These are phyloP conservation scores for Solanum bukasovii DNA, from an alignment of 257 asterid genomes.

Conservation along the genomic window DNA sequence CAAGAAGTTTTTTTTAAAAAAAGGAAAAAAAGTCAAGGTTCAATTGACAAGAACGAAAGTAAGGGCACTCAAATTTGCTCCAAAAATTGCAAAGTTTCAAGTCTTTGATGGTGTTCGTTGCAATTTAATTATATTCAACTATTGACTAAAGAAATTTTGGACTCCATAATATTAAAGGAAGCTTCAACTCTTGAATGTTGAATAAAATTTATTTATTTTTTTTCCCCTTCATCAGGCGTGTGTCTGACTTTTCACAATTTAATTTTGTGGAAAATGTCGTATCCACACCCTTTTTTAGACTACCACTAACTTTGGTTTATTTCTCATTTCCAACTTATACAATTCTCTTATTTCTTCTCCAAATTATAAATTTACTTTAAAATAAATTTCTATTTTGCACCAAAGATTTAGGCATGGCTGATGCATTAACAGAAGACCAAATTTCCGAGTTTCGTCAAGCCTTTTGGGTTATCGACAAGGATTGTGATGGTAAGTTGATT, in stretches of 20 bases:
- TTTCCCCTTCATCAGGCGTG: neutral
- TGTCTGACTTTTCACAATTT: neutral
- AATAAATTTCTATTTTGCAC: neutral
- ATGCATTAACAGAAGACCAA: constrained; percentile 36
- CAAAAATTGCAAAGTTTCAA: neutral
- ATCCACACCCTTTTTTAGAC: neutral
- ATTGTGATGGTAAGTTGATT: constrained; percentile 32
- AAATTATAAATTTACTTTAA: neutral
- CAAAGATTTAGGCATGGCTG: constrained; percentile 23
- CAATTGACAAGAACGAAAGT: neutral
- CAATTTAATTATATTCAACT: neutral
- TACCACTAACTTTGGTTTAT: neutral
- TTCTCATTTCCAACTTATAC: neutral
- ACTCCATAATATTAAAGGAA: neutral
- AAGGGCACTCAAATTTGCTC: neutral
- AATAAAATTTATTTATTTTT: neutral
- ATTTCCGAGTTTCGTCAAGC: constrained; percentile 51
- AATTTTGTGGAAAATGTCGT: neutral
- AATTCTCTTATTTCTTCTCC: neutral
- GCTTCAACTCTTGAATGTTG: constrained; percentile 3
- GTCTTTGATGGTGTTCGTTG: neutral
- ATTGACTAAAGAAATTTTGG: neutral
- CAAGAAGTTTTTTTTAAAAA: neutral
- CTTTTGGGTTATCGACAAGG: constrained; percentile 44
- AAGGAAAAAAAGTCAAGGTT: neutral